Percentiles rank a stretch among this genome's conserved stretches.
Evolutionary conservation across 345 rosid species (phyloP).

Genomic region (Brassica cretica): DNA sequence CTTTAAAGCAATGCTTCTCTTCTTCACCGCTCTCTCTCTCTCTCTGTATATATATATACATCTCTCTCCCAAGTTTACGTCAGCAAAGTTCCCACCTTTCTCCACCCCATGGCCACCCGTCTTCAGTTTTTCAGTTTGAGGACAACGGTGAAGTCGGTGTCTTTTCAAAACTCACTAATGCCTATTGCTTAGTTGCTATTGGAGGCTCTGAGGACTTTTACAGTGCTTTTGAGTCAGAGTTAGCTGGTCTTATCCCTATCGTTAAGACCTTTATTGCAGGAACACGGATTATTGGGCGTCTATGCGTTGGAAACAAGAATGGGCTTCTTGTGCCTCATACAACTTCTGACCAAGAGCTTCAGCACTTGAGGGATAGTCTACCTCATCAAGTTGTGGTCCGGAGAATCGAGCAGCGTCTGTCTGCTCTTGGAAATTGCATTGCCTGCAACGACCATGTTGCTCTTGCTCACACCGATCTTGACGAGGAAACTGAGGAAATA

Average conservation of each 20-base stretch:
- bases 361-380: constrained; percentile 88
- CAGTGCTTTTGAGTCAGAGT: constrained; percentile 75
- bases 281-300: constrained; percentile 82
- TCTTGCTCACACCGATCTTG: constrained; percentile 88
- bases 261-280: constrained; percentile 85
- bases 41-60: too few relatives aligned
- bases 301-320: constrained; percentile 91
- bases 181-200: constrained; percentile 81
- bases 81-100: neutral
- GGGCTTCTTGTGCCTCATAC: constrained; percentile 93
- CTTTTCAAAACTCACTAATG: constrained; percentile 83
- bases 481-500: constrained; percentile 88
- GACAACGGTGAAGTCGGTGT: constrained; percentile 80
- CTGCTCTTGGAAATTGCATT: constrained; percentile 93
- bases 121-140: constrained; percentile 59
- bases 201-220: constrained; percentile 65
- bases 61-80: neutral
- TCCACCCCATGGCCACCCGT: neutral
- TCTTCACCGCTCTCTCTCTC: neutral
- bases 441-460: constrained; percentile 98
- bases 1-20: too few relatives aligned
- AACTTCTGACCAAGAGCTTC: constrained; percentile 96
- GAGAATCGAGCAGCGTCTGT: constrained; percentile 79
- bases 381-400: constrained; percentile 91
- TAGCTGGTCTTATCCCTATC: constrained; percentile 81